Evolutionary conservation across 345 rosid genomes (phyloP), one percentile per base, ranked within the genome.

Genomic region (Cardamine chenopodiifolia): DNA sequence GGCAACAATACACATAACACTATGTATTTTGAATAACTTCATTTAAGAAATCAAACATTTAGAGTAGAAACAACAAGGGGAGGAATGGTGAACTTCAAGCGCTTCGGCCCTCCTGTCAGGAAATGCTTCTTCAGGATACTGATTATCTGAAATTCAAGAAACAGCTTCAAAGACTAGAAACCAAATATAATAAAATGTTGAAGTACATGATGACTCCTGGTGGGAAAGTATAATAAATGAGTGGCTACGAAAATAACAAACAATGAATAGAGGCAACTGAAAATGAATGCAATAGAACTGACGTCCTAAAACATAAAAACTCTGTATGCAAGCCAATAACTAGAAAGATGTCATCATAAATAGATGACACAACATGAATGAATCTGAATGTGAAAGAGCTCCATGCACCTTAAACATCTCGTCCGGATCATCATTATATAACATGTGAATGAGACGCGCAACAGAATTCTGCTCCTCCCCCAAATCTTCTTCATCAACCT

Each of bases 391-490:
- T 44, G 66, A 60, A 73, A 54, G 71, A 78, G 58, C 35, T 68
- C 39, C 39, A 75, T 62, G 65, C 82, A 95, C 99, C 99, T 95
- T 90, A 67, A 85, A 92, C 99, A 95, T 90, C 85, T 95, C 98
- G 77, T 92, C 99, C 20, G 84, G 83, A 67, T 92, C 96, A 70
- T 95, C 97, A 83, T 82, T 89, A 74, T 85, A 80, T 66, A 92
- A 76, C 97, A 92, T 86, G 85, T 92, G 97, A 82, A 89, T 90
- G 59, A 95, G 94, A 61, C 97, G 94, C 18, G 97, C 92, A 71
- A 95, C 98, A 69, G 99, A 89, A 84, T 88, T 92, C 81, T 95
- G 99, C 84, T 92, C 98, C 84, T 89, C 98, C 82, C 86, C 89
- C 73, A 92, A 95, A 81, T 95, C 98, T 70, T 95, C 97, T 85